Base-by-base conservation (phyloP, 2,329 filamentous ascomycete genomes). In the Gaeumannomyces tritici region DNA sequence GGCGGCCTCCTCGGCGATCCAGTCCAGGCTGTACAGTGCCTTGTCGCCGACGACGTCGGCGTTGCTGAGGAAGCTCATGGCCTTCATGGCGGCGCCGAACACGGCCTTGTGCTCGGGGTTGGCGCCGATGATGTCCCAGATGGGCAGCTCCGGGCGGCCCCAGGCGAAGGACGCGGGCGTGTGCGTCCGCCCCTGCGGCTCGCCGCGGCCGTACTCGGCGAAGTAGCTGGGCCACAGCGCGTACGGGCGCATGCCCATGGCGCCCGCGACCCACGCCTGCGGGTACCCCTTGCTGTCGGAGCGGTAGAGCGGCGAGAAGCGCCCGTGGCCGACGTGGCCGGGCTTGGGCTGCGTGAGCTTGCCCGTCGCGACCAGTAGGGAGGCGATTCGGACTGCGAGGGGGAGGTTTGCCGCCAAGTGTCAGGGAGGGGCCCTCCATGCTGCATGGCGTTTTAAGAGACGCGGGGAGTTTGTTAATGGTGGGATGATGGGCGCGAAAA, bases 71-170 rank as follows among this genome's bases (percentile, higher is more conserved):
- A 65, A 63, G 6, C 63, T 64, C 73, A 75, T 75, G 15, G 67
- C 67, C 4, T 64, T 51, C 66, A 73, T 72, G 59, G 73, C 71
- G 24, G 58, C 63, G 0, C 60, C 63, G 63, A 71, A 68, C 3
- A 67, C 65, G 35, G 68, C 57, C 42, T 63, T 65, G 26, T 61
- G 59, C 42, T 61, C 67, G 0, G 68, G 69, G 55, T 67, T 55
- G 4, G 64, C 61, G 42, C 68, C 63, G 54, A 71, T 63, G 55
- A 74, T 67, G 15, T 74, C 69, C 72, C 71, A 76, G 13, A 73
- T 65, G 1, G 70, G 70, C 8, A 67, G 62, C 13, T 72, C 69
- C 0, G 71, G 70, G 12, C 70, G 62, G 33, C 70, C 72, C 11
- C 62, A 26, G 18, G 71, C 65, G 33, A 71, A 75, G 24, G 71